These are phyloP conservation scores for Panellus pusillus DNA, from an alignment of 768 basidiomycete species.

Conservation along the genomic window DNA sequence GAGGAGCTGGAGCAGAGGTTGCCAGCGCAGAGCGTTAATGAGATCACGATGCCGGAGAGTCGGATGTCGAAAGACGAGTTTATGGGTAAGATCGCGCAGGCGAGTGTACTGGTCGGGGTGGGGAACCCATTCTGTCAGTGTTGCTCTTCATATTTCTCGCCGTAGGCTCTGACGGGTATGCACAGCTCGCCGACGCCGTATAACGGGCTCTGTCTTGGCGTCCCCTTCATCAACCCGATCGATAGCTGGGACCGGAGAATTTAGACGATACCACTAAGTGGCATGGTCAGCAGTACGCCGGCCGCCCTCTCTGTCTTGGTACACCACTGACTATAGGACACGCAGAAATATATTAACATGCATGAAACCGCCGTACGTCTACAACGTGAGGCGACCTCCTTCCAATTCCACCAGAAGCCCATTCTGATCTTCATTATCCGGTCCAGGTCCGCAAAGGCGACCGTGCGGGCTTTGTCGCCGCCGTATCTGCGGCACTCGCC, in stretches of 20 bases:
- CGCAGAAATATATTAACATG: background rate
- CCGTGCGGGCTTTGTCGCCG: constrained; percentile 6
- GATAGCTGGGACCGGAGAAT: constrained; percentile 4
- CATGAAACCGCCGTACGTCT: constrained; percentile 9
- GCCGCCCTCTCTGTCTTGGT: no score
- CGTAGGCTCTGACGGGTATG: background rate
- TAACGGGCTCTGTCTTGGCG: constrained; percentile 10
- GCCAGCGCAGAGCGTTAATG: background rate
- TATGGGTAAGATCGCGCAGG: constrained; percentile 3
- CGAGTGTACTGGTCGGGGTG: constrained; percentile 6
- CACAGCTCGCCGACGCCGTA: constrained; percentile 16
- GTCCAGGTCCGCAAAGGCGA: constrained; percentile 12
- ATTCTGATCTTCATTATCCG: background rate
- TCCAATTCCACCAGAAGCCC: background rate
- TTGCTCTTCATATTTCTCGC: background rate
- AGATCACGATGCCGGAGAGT: background rate
- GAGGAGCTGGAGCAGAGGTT: background rate
- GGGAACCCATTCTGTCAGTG: constrained; percentile 7
- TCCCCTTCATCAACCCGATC: constrained; percentile 12
- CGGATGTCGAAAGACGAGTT: background rate
- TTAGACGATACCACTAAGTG: background rate
- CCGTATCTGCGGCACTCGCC: constrained; percentile 5
- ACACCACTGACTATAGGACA: no score
- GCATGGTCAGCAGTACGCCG: constrained; percentile 2
- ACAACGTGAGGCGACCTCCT: constrained; percentile 6